Evolutionary conservation across 148 eudicot species (phyloP), one percentile per base, ranked within the genome.

Genomic region (Bassia scoparia): DNA sequence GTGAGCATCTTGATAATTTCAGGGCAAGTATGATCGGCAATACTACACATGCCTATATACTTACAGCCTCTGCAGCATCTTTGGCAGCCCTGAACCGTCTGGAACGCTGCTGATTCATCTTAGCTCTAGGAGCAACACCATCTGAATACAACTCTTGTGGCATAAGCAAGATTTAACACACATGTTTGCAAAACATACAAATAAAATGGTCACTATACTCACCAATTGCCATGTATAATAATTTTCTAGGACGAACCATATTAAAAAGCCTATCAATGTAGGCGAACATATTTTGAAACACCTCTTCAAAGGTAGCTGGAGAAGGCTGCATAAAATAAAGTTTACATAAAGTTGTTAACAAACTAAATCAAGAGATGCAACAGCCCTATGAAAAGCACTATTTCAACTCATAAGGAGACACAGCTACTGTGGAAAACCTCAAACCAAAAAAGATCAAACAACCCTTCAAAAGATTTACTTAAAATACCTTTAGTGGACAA

Each of bases 121-220:
- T 95, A 37, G 99, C 99, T 77, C 99, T 90, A 29, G 99, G 99
- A 62, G 97, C 99, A 82, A 92, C 96, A 50, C 99, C 99, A 86
- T 95, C 99, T 95, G 78, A 61, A 76, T 83, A 50, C 20, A 58
- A 23, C 59, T 69, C 43, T 60, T 35, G 77, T 31, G 16, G 70
- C 59, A 68, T 72, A 16, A 74, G 35, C 62, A 58, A 24, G 17
- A 69, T 30, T 46, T 9, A 30, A 62, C 21, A 27, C 4, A 10
- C 67, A 68, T 67, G 52, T 7, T n/a, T 2, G 17, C 21, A 44
- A 43, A 61, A 18, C 24, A 11, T 48, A 61, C 13, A 11, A 74
- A 50, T 16, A 38, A 34, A 27, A 55, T 2, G 43, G 18, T 53
- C n/a, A 44, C 9, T 50, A 72, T 48, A 88, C 96, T 78, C 78